Evolutionary conservation across 306 rosid species (phyloP).

Genomic region (Cotoneaster glaucophyllus): DNA sequence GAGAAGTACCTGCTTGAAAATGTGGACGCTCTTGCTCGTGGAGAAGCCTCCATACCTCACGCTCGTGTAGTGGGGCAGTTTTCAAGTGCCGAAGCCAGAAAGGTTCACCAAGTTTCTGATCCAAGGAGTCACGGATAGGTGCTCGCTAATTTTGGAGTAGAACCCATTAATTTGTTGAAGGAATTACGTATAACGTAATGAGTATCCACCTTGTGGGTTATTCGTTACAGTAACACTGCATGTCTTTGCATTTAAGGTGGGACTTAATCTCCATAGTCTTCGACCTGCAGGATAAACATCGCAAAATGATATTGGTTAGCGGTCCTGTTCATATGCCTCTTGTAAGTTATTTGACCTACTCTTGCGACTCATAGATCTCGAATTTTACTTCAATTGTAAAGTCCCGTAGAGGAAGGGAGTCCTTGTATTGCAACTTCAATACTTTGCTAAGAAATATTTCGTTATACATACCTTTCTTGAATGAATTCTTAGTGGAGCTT

Average conservation of each 20-base stretch:
- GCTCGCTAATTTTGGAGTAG: constrained; percentile 13
- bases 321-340: background rate
- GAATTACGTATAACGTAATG: constrained; percentile 20
- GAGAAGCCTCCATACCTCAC: constrained; percentile 73
- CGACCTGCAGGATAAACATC: background rate
- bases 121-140: constrained; percentile 54
- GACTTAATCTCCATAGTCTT: background rate
- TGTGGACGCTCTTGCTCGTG: constrained; percentile 75
- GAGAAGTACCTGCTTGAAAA: constrained; percentile 66
- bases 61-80: constrained; percentile 77
- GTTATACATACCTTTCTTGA: background rate
- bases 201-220: constrained; percentile 5
- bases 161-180: constrained; percentile 9
- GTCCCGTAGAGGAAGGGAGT: background rate
- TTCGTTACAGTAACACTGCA: too few species aligned
- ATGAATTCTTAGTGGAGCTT: background rate
- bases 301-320: background rate
- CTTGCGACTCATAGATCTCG: background rate
- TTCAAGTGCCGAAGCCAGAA: constrained; percentile 82
- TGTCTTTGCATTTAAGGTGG: background rate
- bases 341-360: background rate
- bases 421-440: background rate
- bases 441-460: background rate
- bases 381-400: background rate
- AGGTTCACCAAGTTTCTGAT: constrained; percentile 77